Evolutionary conservation across 2,329 filamentous ascomycete genomes (phyloP).

Genomic region (Magnaporthiopsis incrustans): DNA sequence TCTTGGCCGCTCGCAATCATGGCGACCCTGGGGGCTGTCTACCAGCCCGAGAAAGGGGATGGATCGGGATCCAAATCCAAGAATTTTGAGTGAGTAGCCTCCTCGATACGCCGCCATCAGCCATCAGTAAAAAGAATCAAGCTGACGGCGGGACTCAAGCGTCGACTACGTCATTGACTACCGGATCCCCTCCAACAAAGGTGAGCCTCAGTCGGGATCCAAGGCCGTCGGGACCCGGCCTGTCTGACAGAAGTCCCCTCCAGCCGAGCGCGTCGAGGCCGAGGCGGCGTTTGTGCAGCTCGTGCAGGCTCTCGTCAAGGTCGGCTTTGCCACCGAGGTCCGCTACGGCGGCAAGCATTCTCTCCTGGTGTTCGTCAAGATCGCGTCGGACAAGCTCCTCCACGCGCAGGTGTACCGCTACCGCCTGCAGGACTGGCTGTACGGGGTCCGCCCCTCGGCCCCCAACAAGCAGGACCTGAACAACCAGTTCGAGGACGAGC

Average conservation of each 20-base stretch:
- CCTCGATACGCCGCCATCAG: no score
- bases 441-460: slow-evolving; percentile 71
- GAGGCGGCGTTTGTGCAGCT: slow-evolving; percentile 71
- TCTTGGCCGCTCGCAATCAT: no score
- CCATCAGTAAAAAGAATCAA: no score
- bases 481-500: slow-evolving; percentile 60
- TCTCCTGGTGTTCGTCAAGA: slow-evolving; percentile 74
- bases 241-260: not conserved
- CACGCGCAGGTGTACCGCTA: slow-evolving; percentile 76
- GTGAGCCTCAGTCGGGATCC: not conserved
- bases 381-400: slow-evolving; percentile 68
- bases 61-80: slow-evolving; percentile 18
- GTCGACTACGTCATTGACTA: slow-evolving; percentile 89
- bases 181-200: slow-evolving; percentile 56
- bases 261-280: slow-evolving; percentile 58
- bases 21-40: slow-evolving; percentile 4
- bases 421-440: slow-evolving; percentile 87
- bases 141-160: slow-evolving; percentile 25
- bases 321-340: slow-evolving; percentile 83
- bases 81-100: no score
- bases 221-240: no score
- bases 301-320: slow-evolving; percentile 62
- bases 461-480: slow-evolving; percentile 62
- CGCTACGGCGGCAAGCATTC: slow-evolving; percentile 69
- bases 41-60: slow-evolving; percentile 11